Base-by-base conservation (phyloP, 768 basidiomycete genomes). In the Cyclocybe aegerita region DNA sequence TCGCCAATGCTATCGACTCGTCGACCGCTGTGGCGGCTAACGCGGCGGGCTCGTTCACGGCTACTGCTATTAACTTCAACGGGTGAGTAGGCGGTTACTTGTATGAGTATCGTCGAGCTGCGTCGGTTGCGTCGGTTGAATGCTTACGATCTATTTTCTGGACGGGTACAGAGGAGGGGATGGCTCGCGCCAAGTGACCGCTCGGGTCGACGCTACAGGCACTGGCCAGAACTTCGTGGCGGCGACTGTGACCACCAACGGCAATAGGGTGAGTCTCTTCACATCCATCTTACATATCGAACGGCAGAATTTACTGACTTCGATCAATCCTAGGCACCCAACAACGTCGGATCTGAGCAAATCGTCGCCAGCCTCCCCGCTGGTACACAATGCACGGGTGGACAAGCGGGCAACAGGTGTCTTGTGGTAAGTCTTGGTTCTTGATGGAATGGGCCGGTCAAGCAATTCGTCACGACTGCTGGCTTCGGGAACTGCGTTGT, bases 401-500 rank as follows among this genome's bases (percentile, higher is more conserved):
- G 81, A 34, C 31, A 62, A 0, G 49, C 64, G 4, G 63, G 67
- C 2, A 69, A 79, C 60, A 67, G 70, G 23, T 84, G 81, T 62
- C 67, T 84, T 49, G 77, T 73, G 37, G 74, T 77, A 53, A 30
- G 73, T 67, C 48, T 40, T 45, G 17, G 9, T 34, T 35, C 46
- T 42, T 29, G 16, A 34, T 34, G 43, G 1, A 11, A 37, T 16
- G 11, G 9, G 38, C 42, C 23, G 8, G n/a, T 39, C 12, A 32
- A 73, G 65, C 73, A 76, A 29, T 77, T 82, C 57, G 71, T 64
- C 38, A 77, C 78, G 14, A 62, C 74, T 14, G 73, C 70, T 16
- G 75, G 77, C 29, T 81, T 81, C 61, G 80, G 81, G 46, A 81
- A 79, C 60, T 83, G 81, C 50, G 72, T 76, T 9, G 78, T 72